Evolutionary conservation across 2,329 filamentous ascomycete species (phyloP).

Genomic region (Albophoma yamanashiensis): DNA sequence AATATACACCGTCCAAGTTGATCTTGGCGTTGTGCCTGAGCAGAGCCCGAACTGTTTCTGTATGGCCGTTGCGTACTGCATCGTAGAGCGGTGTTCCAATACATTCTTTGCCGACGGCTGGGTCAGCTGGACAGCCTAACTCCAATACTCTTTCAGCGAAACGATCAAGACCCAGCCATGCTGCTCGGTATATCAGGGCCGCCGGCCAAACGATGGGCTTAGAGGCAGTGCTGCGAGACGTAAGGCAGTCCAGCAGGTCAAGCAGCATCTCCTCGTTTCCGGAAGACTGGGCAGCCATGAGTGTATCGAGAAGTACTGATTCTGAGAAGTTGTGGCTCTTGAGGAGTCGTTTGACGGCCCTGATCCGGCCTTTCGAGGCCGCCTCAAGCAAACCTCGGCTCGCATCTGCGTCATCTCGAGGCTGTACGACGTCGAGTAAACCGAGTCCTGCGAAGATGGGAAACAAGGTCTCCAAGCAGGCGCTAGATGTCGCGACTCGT

Average conservation of each 20-base stretch:
- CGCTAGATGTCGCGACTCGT: neutral
- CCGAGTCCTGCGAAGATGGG: neutral
- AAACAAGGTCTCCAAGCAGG: neutral
- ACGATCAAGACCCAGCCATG: neutral
- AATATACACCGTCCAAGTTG: neutral
- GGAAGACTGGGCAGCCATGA: neutral
- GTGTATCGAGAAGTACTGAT: neutral
- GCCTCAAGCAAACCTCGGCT: neutral
- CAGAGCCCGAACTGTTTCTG: neutral
- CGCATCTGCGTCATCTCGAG: neutral
- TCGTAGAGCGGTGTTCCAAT: neutral
- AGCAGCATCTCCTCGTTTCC: neutral
- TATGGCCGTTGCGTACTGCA: neutral
- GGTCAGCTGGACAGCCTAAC: neutral
- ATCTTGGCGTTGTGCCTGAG: neutral
- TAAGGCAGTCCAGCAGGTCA: neutral
- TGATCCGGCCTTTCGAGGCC: neutral
- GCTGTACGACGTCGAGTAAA: neutral
- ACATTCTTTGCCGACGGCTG: neutral
- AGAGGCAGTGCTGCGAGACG: neutral
- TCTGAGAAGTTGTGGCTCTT: neutral
- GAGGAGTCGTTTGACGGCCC: neutral
- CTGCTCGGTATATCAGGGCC: neutral
- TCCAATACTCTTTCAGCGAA: neutral
- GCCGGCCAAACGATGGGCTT: neutral